Base-by-base conservation (phyloP, 805 yeast species). In the Barnettozyma californica region DNA sequence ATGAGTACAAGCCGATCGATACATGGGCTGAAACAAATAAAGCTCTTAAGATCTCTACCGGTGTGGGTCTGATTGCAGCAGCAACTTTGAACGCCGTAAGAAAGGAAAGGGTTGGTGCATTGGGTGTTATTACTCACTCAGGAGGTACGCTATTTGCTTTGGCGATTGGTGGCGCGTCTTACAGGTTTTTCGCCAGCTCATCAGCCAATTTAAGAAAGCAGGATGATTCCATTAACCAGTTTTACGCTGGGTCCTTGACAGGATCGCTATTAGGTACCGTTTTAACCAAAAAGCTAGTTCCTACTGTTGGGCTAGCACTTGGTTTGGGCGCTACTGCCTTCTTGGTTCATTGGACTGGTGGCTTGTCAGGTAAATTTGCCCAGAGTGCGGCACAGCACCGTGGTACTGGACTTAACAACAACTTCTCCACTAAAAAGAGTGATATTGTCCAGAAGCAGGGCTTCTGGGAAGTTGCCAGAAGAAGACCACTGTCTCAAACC, bases 401-500 rank as follows among this genome's bases (percentile, higher is more conserved):
- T 53, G 62, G 57, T 35, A 46, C 47, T 49, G 65, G 54, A 37
- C 59, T 44, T 56, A 62, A 38, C 61, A 59, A 57, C 50, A 52
- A 65, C 48, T 71, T 62, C 51, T 56, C 58, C 7, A 49, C 57
- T 18, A 49, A 49, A 37, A 46, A 50, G 19, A 42, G 52, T 3
- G 31, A 47, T 9, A 46, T 43, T 18, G 47, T 67, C 40, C 66
- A 67, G 52, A 70, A 63, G 49, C 83, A 78, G 61, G 82, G 82
- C 35, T 85, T 86, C 69, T 88, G 90, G 90, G 92, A 87, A 54
- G 82, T 83, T 34, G 79, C 81, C 63, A 78, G 81, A 70, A 83
- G 96, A 73, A 78, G 87, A 61, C 95, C 95, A 16, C 69, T 87
- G 55, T 80, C 89, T 19, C 90, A 86, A 68, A 86, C 95, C 9